phyloP scores from a whole-genome alignment of 306 rosid species.

The Ammopiptanthus mongolicus region DNA sequence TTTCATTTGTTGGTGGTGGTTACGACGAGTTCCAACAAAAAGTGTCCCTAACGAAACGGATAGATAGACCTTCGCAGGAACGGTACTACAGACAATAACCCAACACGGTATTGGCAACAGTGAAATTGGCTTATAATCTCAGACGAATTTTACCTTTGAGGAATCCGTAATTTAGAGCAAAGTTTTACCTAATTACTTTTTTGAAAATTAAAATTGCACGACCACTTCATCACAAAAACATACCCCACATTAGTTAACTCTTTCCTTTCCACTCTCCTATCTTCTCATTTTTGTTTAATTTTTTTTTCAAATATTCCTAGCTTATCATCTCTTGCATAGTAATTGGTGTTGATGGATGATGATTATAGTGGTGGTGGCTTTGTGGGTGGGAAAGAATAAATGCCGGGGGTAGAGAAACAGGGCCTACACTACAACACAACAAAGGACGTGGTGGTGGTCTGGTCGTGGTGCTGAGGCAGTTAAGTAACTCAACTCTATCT shows the following conservation, averaged over 20 bases:
- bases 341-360: conserved; percentile 25
- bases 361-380: conserved; percentile 33
- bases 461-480: conserved; percentile 1
- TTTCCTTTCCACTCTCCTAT: neutral
- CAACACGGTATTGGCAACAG: too few relatives aligned
- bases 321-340: neutral
- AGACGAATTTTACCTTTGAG: too few relatives aligned
- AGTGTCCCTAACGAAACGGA: conserved; percentile 46
- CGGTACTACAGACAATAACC: conserved; percentile 28
- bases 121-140: too few relatives aligned
- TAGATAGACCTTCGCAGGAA: conserved; percentile 14
- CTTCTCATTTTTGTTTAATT: neutral
- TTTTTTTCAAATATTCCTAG: neutral
- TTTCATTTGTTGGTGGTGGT: neutral
- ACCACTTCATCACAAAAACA: too few relatives aligned
- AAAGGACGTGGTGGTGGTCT: neutral
- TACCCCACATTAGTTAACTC: neutral
- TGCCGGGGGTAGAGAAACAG: conserved; percentile 40
- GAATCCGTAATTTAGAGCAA: too few relatives aligned
- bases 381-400: conserved; percentile 80
- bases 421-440: conserved; percentile 46
- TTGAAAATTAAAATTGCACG: too few relatives aligned
- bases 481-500: neutral
- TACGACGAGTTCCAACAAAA: conserved; percentile 23
- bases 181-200: too few relatives aligned